Evolutionary conservation across 1,284 basidiomycete genomes (phyloP), one percentile per base, ranked within the genome.

Genomic region (Coriolopsis trogii): DNA sequence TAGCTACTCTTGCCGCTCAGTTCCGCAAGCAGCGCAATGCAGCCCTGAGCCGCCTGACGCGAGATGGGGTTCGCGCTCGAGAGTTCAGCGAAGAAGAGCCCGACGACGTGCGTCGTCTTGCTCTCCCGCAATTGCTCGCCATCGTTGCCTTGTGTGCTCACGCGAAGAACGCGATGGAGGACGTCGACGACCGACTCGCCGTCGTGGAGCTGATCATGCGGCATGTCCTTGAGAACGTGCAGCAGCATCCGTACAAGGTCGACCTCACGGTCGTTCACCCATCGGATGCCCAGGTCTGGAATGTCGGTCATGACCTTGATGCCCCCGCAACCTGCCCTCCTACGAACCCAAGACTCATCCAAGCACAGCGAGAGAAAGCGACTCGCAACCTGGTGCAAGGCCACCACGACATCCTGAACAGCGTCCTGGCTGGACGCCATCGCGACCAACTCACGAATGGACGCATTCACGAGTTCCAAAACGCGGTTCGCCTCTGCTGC

Each of bases 211-310:
- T 95, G 81, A 60, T 99, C 95, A 59, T 85, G 84, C 0, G 97
- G 95, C 67, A 98, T 91, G 67, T 99, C 96, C 68, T 99, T 98
- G 43, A 99, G 78, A 56, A 96, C 91, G 66, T 95, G 95, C 39
- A 99, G 76, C 28, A 99, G 80, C 4, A 92, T 95, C 39, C 95
- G 88, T 44, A 95, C 84, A 57, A 98, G 86, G 63, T 99, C 96
- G 38, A 93, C 81, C 68, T 97, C 91, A 41, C 94, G 87, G 50
- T 97, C 93, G 55, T 84, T 80, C 42, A 95, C 80, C 92, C 95
- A 97, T 59, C 82, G 85, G 34, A 83, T 74, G 21, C 85, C 89
- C 23, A 97, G 73, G 20, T 87, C 81, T 1, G 88, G 81, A 13
- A 86, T 83, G 47, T 77, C 73, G 0, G 87, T 83, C 71, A 98